Percentiles rank a stretch among this genome's conserved stretches.
Evolutionary conservation across 1,284 basidiomycete species (phyloP).

Genomic region (Hemileia vastatrix): DNA sequence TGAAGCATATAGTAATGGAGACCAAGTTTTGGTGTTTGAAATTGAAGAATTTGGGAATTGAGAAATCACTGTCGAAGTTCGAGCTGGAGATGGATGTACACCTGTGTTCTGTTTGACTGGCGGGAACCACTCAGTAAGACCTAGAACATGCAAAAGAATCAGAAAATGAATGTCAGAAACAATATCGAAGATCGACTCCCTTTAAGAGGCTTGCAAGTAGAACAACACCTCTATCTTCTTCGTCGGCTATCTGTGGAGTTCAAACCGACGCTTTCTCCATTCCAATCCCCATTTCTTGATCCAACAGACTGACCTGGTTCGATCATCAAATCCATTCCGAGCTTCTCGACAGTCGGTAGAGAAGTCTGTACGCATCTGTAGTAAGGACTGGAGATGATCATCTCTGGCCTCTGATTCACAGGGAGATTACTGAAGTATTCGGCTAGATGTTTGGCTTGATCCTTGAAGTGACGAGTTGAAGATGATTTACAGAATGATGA

Average conservation of each 20-base stretch:
- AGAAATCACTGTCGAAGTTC: slow-evolving; percentile 63
- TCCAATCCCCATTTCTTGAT: neutral
- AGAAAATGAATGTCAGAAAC: neutral
- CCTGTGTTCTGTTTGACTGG: slow-evolving; percentile 56
- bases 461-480: slow-evolving; percentile 42
- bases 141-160: slow-evolving; percentile 44
- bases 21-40: slow-evolving; percentile 56
- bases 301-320: slow-evolving; percentile 55
- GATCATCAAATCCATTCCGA: slow-evolving; percentile 60
- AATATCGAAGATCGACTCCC: too few relatives aligned
- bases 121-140: slow-evolving; percentile 74
- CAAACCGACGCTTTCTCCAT: too few relatives aligned
- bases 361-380: slow-evolving; percentile 76
- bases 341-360: slow-evolving; percentile 54
- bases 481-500: slow-evolving; percentile 7
- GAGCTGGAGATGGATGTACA: slow-evolving; percentile 28
- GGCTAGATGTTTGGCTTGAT: slow-evolving; percentile 65
- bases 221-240: too few relatives aligned
- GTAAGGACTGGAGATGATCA: slow-evolving; percentile 57
- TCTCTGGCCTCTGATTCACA: slow-evolving; percentile 59
- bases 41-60: slow-evolving; percentile 52
- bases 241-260: too few relatives aligned
- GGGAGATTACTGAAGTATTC: slow-evolving; percentile 58
- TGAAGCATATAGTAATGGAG: slow-evolving; percentile 57
- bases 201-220: too few relatives aligned